These are phyloP conservation scores for Nosema muscidifuracis DNA, from an alignment of 371 early-diverging fungal genomes.

Conservation along the genomic window DNA sequence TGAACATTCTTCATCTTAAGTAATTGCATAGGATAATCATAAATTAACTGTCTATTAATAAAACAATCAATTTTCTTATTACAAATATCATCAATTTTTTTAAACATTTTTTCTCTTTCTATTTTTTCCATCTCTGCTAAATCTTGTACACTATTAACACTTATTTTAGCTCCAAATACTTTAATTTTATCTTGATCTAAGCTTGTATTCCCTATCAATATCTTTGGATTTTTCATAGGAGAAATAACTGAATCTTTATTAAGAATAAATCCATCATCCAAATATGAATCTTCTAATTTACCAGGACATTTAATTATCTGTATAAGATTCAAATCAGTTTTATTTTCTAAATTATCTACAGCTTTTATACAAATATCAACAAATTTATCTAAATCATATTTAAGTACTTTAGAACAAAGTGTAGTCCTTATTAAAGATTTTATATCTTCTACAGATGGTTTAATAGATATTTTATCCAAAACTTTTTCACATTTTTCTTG, in stretches of 20 bases:
- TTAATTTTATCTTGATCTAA: conserved; percentile 96
- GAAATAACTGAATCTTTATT: conserved; percentile 92
- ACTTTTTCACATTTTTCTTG: conserved; percentile 75
- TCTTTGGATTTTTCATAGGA: conserved; percentile 82
- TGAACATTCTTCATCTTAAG: conserved; percentile 87
- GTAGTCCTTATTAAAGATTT: conserved; percentile 76
- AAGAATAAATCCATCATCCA: conserved; percentile 92
- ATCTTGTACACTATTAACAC: conserved; percentile 88
- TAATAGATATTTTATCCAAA: conserved; percentile 73
- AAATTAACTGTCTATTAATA: conserved; percentile 98
- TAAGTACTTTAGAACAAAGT: conserved; percentile 87
- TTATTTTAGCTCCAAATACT: conserved; percentile 92
- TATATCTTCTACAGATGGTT: conserved; percentile 66
- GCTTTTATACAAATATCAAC: conserved; percentile 89
- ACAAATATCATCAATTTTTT: conserved; percentile 90
- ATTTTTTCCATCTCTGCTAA: conserved; percentile 94
- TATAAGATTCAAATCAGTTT: conserved; percentile 81
- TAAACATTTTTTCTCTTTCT: conserved; percentile 93
- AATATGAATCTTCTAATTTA: conserved; percentile 82
- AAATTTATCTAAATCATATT: conserved; percentile 89
- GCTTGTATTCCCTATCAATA: conserved; percentile 89
- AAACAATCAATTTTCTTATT: conserved; percentile 69
- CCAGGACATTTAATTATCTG: conserved; percentile 97
- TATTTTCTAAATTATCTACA: conserved; percentile 65
- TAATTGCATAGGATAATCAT: conserved; percentile 98